Evolutionary conservation across 2,329 filamentous ascomycete species (phyloP), one percentile per base, ranked within the genome.

Genomic region (Scortechinia acanthostroma): DNA sequence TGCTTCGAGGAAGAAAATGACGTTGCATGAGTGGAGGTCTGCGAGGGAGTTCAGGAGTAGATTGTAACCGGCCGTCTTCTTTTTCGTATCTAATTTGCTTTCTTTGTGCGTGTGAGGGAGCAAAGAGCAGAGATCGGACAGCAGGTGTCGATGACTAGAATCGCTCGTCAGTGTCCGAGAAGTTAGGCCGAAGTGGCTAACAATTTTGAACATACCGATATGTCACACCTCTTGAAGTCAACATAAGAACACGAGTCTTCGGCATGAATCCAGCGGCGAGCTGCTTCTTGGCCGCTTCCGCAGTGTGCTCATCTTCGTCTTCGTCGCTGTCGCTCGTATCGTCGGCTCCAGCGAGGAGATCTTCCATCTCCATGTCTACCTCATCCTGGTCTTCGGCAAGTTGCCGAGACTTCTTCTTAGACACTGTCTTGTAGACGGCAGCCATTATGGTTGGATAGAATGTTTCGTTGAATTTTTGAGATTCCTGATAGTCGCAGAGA

Each of bases 1-100:
- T 13, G 35, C 35, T 19, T 40, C 35, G 35, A 40, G 35, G 35
- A 40, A 40, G 35, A 40, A 40, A 17, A 40, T 40, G 10, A 40
- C 35, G 17, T 40, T 40, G 35, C 35, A 40, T 10, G 35, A 40
- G 17, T 40, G 35, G 20, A 40, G 35, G 17, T 40, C 35, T 40
- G 35, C 35, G 35, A 40, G 35, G 6, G 35, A 40, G 35, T 40
- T 40, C 10, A 40, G 17, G 10, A 40, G 17, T 6, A 40, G 35
- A 17, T 40, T 40, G 17, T 40, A 40, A 17, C 35, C 35, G 10
- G 35, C 35, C 6, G 6, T 10, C 35, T 40, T 40, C 35, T 40
- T 40, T 17, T 40, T 40, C 13, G 10, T 40, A 17, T 40, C 35
- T 6, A 40, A 17, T 19, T 40, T 40, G 10, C 10, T 40, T 19